phyloP scores from a whole-genome alignment of 345 rosid genomes.

The Pistacia atlantica region DNA sequence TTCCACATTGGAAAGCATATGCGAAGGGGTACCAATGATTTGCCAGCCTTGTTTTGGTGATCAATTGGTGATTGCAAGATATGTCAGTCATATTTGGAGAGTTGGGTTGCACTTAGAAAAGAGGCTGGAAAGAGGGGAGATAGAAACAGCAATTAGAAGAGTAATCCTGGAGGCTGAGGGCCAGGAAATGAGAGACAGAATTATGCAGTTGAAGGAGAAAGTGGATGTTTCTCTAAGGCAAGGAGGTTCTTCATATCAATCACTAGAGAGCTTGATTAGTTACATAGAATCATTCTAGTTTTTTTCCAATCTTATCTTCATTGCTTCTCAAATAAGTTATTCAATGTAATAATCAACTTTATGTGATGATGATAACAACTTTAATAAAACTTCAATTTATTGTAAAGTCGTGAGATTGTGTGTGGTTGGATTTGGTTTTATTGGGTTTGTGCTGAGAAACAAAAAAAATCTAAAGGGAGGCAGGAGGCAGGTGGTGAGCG shows the following conservation, averaged over 20 bases:
- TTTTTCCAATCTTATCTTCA: background rate
- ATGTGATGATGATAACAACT: no score
- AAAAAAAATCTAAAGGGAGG: no score
- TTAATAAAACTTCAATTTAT: no score
- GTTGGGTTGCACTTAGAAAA: slow-evolving; percentile 50
- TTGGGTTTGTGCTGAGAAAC: no score
- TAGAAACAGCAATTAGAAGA: slow-evolving; percentile 39
- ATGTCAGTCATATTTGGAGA: slow-evolving; percentile 50
- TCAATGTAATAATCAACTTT: no score
- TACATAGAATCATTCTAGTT: slow-evolving; percentile 32
- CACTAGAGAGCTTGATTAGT: slow-evolving; percentile 38
- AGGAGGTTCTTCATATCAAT: slow-evolving; percentile 31
- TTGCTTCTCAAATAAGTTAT: background rate
- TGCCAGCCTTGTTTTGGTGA: slow-evolving; percentile 69
- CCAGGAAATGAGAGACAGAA: slow-evolving; percentile 38
- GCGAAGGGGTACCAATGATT: slow-evolving; percentile 75
- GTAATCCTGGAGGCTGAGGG: slow-evolving; percentile 40
- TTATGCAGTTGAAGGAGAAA: slow-evolving; percentile 36
- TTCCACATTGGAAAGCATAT: slow-evolving; percentile 62
- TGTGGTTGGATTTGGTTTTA: no score
- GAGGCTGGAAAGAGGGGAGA: slow-evolving; percentile 37
- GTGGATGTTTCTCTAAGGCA: slow-evolving; percentile 29
- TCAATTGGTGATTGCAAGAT: slow-evolving; percentile 57
- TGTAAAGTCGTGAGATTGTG: no score
- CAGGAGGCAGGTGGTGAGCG: no score